A percentile compares a stretch with the other conserved stretches of the same genome.
Evolutionary conservation across 2,329 filamentous ascomycete species (phyloP).

Genomic region (Pseudopithomyces chartarum): DNA sequence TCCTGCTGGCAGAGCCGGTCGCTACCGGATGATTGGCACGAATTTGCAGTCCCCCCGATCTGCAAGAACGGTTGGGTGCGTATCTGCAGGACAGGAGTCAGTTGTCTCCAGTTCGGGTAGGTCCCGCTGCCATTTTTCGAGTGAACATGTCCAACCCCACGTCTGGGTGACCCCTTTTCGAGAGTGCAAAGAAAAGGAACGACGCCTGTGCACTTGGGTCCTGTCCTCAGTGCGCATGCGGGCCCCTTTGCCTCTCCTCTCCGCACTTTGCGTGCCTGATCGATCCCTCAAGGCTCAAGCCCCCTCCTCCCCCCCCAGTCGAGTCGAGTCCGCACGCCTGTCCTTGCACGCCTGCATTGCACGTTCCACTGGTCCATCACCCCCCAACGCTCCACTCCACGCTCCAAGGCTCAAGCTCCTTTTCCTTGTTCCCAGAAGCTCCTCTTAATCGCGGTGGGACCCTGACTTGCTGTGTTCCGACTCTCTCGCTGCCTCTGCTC

Average conservation of each 20-base stretch:
- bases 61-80: constrained; percentile 8
- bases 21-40: constrained; percentile 11
- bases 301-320: neutral
- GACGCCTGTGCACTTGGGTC: neutral
- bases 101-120: constrained; percentile 1
- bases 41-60: constrained; percentile 2
- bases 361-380: neutral
- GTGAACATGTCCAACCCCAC: neutral
- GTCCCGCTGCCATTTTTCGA: constrained; percentile 1
- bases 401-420: constrained; percentile 8
- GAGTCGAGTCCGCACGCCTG: neutral
- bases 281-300: neutral
- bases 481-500: neutral
- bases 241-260: constrained; percentile 3
- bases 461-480: constrained; percentile 2
- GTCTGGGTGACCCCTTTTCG: constrained; percentile 3
- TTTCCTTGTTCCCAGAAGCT: constrained; percentile 3
- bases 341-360: constrained; percentile 1
- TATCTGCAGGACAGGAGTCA: neutral
- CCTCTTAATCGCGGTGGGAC: neutral
- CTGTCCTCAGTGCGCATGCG: constrained; percentile 3
- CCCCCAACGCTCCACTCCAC: neutral
- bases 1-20: constrained; percentile 7
- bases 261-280: neutral
- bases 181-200: neutral